Base-by-base conservation (phyloP, 2,329 filamentous ascomycete genomes). In the Clonostachys solani region DNA sequence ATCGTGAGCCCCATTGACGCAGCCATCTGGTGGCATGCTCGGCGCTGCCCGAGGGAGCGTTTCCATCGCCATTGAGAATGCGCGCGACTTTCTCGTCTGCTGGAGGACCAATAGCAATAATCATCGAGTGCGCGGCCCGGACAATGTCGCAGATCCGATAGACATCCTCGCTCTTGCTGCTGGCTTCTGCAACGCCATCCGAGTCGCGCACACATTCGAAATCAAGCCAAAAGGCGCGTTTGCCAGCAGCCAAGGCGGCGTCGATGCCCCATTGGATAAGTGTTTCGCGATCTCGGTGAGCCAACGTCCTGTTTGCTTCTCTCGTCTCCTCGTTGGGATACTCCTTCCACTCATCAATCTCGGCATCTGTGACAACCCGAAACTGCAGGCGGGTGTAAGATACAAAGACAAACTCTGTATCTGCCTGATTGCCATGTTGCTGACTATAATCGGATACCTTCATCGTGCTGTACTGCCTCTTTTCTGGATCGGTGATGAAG, bases 121-220 rank as follows among this genome's bases (percentile, higher is more conserved):
- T 63, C 17, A 75, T 53, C 2, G 64, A 66, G 13, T 67, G 59
- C 2, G 71, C 67, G 6, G 64, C 66, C 12, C 72, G 64, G 7
- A 73, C 65, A 5, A 74, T 64, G 47, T 75, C 72, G 47, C 69
- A 67, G 40, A 74, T 74, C 7, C 67, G 61, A 46, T 71, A 72
- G 2, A 74, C 66, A 16, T 52, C 52, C n/a, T 52, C 52, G 38
- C 48, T 52, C 12, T 42, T 45, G 40, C 48, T 53, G 1, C 48
- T 65, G 54, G 50, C 65, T 56, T 48, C 59, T 36, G 41, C 64
- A 36, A 50, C 62, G 48, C 43, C 49, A 16, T 61, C 55, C 2
- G 50, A 50, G 23, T 69, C 63, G 4, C 63, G 60, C 49, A 74
- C 67, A 49, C 71, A 74, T 42, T 63, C 65, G 48, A 64, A 69